These are phyloP conservation scores for Datura wrightii DNA, from an alignment of 257 asterid species.

Conservation along the genomic window DNA sequence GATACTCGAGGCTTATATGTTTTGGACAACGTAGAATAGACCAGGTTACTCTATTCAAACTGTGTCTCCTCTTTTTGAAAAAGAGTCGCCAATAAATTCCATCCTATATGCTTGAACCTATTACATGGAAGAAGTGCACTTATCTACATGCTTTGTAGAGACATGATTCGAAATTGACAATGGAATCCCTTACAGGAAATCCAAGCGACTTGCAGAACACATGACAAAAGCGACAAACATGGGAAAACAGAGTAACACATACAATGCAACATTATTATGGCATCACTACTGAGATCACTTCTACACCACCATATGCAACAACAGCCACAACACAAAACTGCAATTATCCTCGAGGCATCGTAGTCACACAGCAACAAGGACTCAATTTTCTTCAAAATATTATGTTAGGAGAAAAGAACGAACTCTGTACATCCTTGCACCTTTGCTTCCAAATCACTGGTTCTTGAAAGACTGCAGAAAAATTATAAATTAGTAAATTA, in stretches of 20 bases:
- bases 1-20: too few species aligned
- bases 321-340: background rate
- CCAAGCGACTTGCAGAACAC: background rate
- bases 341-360: background rate
- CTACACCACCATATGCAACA: background rate
- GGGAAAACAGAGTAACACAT: background rate
- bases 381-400: background rate
- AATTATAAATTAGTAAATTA: background rate
- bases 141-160: too few species aligned
- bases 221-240: background rate
- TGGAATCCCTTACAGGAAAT: background rate
- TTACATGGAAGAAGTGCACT: too few species aligned
- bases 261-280: background rate
- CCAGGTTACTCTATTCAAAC: too few species aligned
- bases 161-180: too few species aligned
- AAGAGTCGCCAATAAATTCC: too few species aligned
- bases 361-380: background rate
- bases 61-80: too few species aligned
- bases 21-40: background rate
- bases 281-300: background rate
- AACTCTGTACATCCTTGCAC: background rate
- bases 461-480: slow-evolving; percentile 28
- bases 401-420: background rate
- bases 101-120: too few species aligned
- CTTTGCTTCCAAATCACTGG: background rate